phyloP scores from a whole-genome alignment of 1,284 basidiomycete genomes.

The Exsudoporus floridanus region DNA sequence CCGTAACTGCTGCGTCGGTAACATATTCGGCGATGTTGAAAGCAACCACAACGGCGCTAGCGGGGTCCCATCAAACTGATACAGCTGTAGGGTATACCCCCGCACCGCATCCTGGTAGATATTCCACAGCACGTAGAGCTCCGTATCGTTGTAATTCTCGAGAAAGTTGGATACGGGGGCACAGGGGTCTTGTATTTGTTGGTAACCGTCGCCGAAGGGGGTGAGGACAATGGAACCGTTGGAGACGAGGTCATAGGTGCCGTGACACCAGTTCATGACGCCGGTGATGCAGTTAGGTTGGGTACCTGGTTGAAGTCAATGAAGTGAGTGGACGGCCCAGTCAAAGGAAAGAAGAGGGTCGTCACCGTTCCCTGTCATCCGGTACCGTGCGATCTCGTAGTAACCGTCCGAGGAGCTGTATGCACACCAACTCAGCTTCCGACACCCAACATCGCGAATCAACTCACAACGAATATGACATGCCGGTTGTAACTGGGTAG shows the following conservation, averaged over 20 bases:
- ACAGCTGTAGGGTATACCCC: slow-evolving; percentile 43
- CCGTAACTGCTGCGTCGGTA: slow-evolving; percentile 38
- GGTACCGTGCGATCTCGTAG: slow-evolving; percentile 87
- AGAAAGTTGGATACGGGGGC: slow-evolving; percentile 83
- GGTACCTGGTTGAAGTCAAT: slow-evolving; percentile 46
- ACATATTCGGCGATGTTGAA: slow-evolving; percentile 39
- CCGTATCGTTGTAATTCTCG: slow-evolving; percentile 71
- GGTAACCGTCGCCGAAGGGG: slow-evolving; percentile 81
- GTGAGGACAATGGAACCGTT: slow-evolving; percentile 78
- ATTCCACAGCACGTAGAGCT: slow-evolving; percentile 40
- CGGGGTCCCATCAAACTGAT: slow-evolving; percentile 41
- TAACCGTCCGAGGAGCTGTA: slow-evolving; percentile 65
- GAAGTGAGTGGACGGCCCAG: slow-evolving; percentile 2
- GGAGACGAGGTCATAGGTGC: slow-evolving; percentile 59
- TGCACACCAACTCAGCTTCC: slow-evolving; percentile 6
- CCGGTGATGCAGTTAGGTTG: slow-evolving; percentile 81
- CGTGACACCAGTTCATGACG: slow-evolving; percentile 85
- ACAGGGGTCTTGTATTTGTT: slow-evolving; percentile 91
- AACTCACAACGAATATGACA: slow-evolving; percentile 85
- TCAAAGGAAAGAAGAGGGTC: neutral
- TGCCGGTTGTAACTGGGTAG: slow-evolving; percentile 80
- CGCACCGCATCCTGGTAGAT: slow-evolving; percentile 41
- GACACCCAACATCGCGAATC: neutral
- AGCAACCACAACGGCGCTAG: slow-evolving; percentile 37
- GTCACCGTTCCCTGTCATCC: slow-evolving; percentile 79